Evolutionary conservation across 176 grass and related monocot genomes (phyloP), one percentile per base, ranked within the genome.

Genomic region (Oryza officinalis): DNA sequence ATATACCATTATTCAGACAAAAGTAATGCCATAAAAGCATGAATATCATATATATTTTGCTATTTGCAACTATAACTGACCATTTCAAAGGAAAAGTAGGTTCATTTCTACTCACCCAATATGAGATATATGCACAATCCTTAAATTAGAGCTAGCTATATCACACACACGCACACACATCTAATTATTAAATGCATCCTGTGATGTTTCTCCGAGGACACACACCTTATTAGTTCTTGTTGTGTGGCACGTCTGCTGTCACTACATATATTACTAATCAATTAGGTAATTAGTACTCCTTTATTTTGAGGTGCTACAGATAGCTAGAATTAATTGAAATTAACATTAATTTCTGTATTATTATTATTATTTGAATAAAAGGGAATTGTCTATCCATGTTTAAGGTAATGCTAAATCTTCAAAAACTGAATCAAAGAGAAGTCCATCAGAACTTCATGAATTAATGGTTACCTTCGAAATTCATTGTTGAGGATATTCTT

Each of bases 401-500:
- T 2, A 57, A 78, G 25, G 2, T 6, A 23, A 33, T 69, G 49
- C 0, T 4, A 22, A 46, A 46, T 81, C 4, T 38, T 54, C 13
- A 31, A 0, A 25, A 69, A 57, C 0, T 45, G 10, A 73, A n/a
- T 17, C 2, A 44, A 25, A 46, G 10, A 70, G 2, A 81, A 76
- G 3, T 85, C 15, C 30, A 64, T 65, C 31, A 80, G 81, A 65
- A 57, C 6, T 57, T n/a, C 52, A 22, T 22, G 25, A 38, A 65
- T 4, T 13, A 20, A 57, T 3, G 20, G 1, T 57, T 88, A 89
- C 88, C 54, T 86, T 77, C 78, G 88, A 77, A 81, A 71, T n/a
- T 65, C 44, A 77, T 65, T 52, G 45, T 86, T 22, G 26, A 85
- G 83, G 57, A 89, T 86, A 0, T 77, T 89, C 88, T 89, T 89